Evolutionary conservation across 2,329 filamentous ascomycete species (phyloP), one percentile per base, ranked within the genome.

Genomic region (Penicillium expansum): DNA sequence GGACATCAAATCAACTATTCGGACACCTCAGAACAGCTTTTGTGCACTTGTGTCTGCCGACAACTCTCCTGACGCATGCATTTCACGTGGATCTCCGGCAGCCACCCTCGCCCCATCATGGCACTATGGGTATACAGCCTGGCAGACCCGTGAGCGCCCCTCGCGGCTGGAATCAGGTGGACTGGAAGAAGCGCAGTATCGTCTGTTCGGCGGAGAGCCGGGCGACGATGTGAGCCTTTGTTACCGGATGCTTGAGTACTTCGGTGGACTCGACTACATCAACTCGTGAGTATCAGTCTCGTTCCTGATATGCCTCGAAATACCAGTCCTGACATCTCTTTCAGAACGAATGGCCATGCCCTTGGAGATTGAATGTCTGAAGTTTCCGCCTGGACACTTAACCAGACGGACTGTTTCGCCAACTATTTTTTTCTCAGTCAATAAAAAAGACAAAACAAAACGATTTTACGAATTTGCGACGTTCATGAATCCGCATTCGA

Each of bases 211-310:
- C 27, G 77, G 75, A 13, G 76, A 76, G 61, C 73, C 75, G 16
- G 76, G 75, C 32, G 76, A 78, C 57, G 75, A 78, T 58, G 64
- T 73, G 58, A 70, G 62, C 54, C 71, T 81, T 42, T 80, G 78
- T 65, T 76, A 76, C 63, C 74, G 74, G 54, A 81, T 81, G 79
- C 70, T 79, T 58, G 77, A 80, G 62, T 79, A 77, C 55, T 80
- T 80, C 56, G 77, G 71, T 63, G 75, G 75, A 53, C 74, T 81
- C 62, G 77, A 80, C 61, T 81, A 78, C 66, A 76, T 80, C 58
- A 69, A 79, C 56, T 67, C 70, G 71, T 76, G 63, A 74, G 71
- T 72, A 43, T 41, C 33, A 32, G 43, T n/a, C 47, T 60, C 14
- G 38, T 32, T 32, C 13, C 41, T 10, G 9, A 24, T 35, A 24